Percentiles rank a stretch among this genome's conserved stretches.
These are phyloP conservation scores for Backusella westeae DNA, from an alignment of 192 early-diverging fungal species.

Conservation along the genomic window DNA sequence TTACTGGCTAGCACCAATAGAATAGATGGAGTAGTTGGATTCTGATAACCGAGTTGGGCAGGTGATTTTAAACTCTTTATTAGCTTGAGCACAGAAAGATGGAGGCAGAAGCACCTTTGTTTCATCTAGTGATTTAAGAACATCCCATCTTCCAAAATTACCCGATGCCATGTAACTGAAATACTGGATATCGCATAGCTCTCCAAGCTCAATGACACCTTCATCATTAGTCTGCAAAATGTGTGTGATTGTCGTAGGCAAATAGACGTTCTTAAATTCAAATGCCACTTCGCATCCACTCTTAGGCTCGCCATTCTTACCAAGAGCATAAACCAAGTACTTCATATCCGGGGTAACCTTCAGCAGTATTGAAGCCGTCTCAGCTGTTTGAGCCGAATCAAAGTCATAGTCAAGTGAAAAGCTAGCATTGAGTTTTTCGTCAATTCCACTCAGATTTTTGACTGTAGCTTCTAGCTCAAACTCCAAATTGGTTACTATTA, in stretches of 20 bases:
- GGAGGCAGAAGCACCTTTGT: slow-evolving; percentile 1
- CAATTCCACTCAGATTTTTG: slow-evolving; percentile 23
- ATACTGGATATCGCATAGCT: slow-evolving; percentile 12
- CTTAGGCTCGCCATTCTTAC: slow-evolving; percentile 43
- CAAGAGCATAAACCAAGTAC: slow-evolving; percentile 35
- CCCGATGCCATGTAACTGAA: neutral
- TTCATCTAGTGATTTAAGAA: neutral
- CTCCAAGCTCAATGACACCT: slow-evolving; percentile 38
- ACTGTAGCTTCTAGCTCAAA: slow-evolving; percentile 34
- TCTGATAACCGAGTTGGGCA: neutral
- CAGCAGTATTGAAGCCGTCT: neutral
- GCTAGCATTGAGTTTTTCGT: neutral
- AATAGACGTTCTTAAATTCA: slow-evolving; percentile 28
- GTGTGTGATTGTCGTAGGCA: neutral
- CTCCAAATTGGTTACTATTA: slow-evolving; percentile 11
- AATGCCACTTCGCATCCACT: slow-evolving; percentile 21
- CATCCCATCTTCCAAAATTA: neutral
- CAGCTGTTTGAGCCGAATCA: neutral
- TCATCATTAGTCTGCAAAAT: slow-evolving; percentile 35
- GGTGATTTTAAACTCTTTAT: slow-evolving; percentile 21
- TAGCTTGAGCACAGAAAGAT: slow-evolving; percentile 15
- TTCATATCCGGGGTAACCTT: neutral
- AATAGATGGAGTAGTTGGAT: slow-evolving; percentile 14
- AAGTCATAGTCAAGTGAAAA: neutral
- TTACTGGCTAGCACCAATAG: neutral